A percentile compares a stretch with the other conserved stretches of the same genome.
Evolutionary conservation across 1,284 basidiomycete species (phyloP).

Genomic region (Boletus smithii): DNA sequence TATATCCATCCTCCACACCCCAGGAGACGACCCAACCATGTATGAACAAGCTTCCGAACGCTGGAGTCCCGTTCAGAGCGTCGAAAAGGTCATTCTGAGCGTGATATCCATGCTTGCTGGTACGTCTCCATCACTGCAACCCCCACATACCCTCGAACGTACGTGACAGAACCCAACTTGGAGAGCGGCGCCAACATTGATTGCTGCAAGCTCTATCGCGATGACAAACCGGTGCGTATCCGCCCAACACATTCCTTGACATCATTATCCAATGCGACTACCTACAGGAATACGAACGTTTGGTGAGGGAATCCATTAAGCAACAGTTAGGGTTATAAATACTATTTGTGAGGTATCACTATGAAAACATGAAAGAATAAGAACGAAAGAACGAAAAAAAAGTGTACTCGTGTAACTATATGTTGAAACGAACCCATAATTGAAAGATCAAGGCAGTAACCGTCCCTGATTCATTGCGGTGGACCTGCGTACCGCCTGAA

Average conservation of each 20-base stretch:
- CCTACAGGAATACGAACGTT: conserved; percentile 64
- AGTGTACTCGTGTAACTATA: background rate
- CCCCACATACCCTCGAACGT: background rate
- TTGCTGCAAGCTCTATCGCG: conserved; percentile 92
- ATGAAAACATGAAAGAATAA: conserved; percentile 6
- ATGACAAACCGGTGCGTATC: conserved; percentile 58
- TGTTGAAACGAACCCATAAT: background rate
- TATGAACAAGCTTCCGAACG: conserved; percentile 94
- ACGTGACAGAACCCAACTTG: conserved; percentile 88
- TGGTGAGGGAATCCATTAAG: conserved; percentile 65
- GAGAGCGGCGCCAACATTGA: conserved; percentile 99
- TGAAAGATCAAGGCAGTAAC: background rate
- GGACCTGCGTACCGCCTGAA: conserved; percentile 43
- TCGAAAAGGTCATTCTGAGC: conserved; percentile 94
- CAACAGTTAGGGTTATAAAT: conserved; percentile 67
- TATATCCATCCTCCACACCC: conserved; percentile 97
- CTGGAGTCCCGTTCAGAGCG: conserved; percentile 97
- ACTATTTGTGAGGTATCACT: conserved; percentile 10
- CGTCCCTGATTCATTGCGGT: conserved; percentile 9
- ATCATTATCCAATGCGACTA: background rate
- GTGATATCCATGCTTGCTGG: conserved; percentile 99
- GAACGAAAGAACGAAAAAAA: background rate
- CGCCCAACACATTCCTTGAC: background rate
- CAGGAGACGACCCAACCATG: conserved; percentile 90
- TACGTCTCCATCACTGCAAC: conserved; percentile 28